Base-by-base conservation (phyloP, 176 grass and related monocot genomes). In the Musa itinerans region DNA sequence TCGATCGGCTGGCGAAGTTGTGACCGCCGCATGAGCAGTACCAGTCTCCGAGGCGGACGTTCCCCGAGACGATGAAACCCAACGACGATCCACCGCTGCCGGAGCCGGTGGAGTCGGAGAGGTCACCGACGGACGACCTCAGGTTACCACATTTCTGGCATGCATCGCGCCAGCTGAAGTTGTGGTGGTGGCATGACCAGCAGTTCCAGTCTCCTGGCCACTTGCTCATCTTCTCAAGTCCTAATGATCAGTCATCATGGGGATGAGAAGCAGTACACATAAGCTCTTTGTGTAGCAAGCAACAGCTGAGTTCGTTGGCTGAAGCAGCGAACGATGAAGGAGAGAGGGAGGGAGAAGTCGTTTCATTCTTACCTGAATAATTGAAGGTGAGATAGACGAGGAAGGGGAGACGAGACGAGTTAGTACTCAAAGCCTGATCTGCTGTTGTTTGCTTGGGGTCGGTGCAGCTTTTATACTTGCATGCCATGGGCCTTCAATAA, bases 1-100 rank as follows among this genome's bases (percentile, higher is more conserved):
- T 93, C 61, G 90, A 89, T 64, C 94, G 94, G 82, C 88, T 98
- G 62, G 90, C 94, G 53, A 98, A 98, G 88, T 93, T 98, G 78
- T 98, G 94, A 2, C 85, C 88, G 5, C 94, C 90, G 26, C 94
- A 98, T 70, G 75, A 71, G 80, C 94, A 98, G 78, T 89, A 89
- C 94, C 94, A 98, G 75, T 98, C 90, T 20, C 90, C 90, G 12
- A 88, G 90, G 23, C 86, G 87, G 75, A 98, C 83, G 55, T 93
- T 0, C 34, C 4, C 34, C 34, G 34, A 43, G 34, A 43, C 34
- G 34, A 5, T 70, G 68, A 0, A 2, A 6, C 65, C 13, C 0
- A 25, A 2, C 8, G n/a, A 10, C 21, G 26, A 26, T 1, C 24
- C 24, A 11, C 27, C 11, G 7, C 5, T 13, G 26, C 2, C 16